Conservation (phyloP, 257 asterid genomes). For the Prunella vulgaris region DNA sequence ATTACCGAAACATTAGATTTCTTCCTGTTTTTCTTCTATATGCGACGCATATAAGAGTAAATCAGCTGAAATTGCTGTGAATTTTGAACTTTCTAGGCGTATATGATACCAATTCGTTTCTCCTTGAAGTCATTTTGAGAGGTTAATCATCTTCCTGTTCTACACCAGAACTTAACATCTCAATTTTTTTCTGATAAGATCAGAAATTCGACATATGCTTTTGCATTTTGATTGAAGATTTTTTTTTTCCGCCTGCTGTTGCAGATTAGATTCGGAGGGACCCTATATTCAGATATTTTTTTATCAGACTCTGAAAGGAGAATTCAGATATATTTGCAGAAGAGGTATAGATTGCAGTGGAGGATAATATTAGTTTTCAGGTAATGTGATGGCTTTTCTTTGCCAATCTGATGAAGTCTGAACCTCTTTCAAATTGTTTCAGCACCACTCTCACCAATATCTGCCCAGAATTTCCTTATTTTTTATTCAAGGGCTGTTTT, state of each 20-base stretch:
- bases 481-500: slow-evolving; percentile 4
- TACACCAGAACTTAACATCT: not conserved
- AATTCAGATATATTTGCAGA: slow-evolving; percentile 2
- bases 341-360: slow-evolving; percentile 6
- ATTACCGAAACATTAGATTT: slow-evolving; percentile 7
- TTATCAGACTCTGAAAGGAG: slow-evolving; percentile 9
- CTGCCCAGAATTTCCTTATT: slow-evolving; percentile 12
- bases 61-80: slow-evolving; percentile 26
- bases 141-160: not conserved
- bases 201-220: slow-evolving; percentile 8
- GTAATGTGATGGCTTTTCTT: slow-evolving; percentile 19
- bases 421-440: slow-evolving; percentile 15
- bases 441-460: slow-evolving; percentile 16
- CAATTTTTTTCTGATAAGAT: slow-evolving; percentile 15
- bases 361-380: slow-evolving; percentile 21
- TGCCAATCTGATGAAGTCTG: not conserved
- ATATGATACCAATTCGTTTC: not conserved
- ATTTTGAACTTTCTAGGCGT: slow-evolving; percentile 8
- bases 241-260: not conserved
- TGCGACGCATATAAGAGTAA: slow-evolving; percentile 7
- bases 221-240: slow-evolving; percentile 21
- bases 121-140: not conserved
- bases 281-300: slow-evolving; percentile 14
- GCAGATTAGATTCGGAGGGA: slow-evolving; percentile 37
- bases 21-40: not conserved